Conservation (phyloP, 1,284 basidiomycete species). For the Rhizoctonia solani region DNA sequence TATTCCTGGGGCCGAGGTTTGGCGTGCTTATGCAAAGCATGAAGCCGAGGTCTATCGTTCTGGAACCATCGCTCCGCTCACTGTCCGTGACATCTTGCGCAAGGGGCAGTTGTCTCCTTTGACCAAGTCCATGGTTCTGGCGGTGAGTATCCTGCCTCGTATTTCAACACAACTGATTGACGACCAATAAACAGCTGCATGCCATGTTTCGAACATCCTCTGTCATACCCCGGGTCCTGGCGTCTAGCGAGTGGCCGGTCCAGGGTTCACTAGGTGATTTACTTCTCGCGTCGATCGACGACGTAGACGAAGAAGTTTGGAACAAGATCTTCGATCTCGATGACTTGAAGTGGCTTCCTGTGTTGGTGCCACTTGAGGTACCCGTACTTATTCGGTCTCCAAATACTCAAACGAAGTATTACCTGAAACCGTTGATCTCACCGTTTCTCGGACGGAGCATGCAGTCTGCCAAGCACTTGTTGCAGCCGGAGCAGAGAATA, state of each 20-base stretch:
- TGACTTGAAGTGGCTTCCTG: constrained; percentile 25
- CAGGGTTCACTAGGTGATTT: constrained; percentile 32
- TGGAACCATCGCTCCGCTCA: constrained; percentile 3
- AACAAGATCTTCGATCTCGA: constrained; percentile 18
- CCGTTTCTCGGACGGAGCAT: constrained; percentile 30
- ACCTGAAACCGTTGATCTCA: constrained; percentile 29
- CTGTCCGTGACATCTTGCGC: constrained; percentile 32
- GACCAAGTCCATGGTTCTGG: constrained; percentile 30
- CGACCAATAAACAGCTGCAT: not conserved
- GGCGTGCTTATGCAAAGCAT: constrained; percentile 29
- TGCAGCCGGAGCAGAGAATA: constrained; percentile 8
- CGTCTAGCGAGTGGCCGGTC: constrained; percentile 31
- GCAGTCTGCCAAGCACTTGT: constrained; percentile 17
- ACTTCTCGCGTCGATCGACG: constrained; percentile 26
- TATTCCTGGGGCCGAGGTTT: constrained; percentile 10
- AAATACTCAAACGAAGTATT: constrained; percentile 17
- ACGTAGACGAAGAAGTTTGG: constrained; percentile 24
- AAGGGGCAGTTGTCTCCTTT: constrained; percentile 27
- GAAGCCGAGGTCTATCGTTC: constrained; percentile 27
- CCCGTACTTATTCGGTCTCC: constrained; percentile 33
- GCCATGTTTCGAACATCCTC: constrained; percentile 22
- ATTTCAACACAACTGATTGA: not conserved
- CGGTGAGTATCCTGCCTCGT: not conserved
- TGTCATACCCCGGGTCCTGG: constrained; percentile 23
- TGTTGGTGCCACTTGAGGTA: constrained; percentile 22